A percentile compares a stretch with the other conserved stretches of the same genome.
Evolutionary conservation across 1,284 basidiomycete species (phyloP).

Genomic region (Moniliella sp.): DNA sequence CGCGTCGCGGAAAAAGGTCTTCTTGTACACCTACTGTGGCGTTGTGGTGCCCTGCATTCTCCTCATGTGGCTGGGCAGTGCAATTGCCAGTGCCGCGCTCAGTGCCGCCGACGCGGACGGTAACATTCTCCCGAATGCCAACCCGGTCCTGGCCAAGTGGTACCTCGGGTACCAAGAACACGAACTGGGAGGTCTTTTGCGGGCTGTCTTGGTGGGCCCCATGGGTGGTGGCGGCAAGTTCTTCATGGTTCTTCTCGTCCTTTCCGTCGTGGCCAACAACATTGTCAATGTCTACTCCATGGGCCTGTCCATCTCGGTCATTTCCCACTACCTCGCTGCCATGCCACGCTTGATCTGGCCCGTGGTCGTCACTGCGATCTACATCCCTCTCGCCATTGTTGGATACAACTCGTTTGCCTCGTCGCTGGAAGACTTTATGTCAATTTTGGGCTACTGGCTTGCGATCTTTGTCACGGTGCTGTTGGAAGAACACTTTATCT

Average conservation of each 20-base stretch:
- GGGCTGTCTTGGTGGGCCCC: too few species aligned
- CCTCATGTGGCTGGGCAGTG: too few species aligned
- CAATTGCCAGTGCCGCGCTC: too few species aligned
- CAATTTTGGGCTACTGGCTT: slow-evolving; percentile 47
- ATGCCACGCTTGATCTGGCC: slow-evolving; percentile 74
- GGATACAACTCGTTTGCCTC: slow-evolving; percentile 45
- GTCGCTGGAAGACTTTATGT: slow-evolving; percentile 41
- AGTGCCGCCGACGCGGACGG: too few species aligned
- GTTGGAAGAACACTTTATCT: slow-evolving; percentile 43
- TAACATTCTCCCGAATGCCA: too few species aligned
- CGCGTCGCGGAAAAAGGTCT: too few species aligned
- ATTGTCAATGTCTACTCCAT: slow-evolving; percentile 73
- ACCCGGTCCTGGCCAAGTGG: too few species aligned
- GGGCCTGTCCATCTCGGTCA: slow-evolving; percentile 49
- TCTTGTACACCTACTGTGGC: too few species aligned
- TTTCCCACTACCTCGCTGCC: slow-evolving; percentile 40
- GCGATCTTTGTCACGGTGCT: slow-evolving; percentile 45
- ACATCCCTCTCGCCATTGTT: slow-evolving; percentile 44
- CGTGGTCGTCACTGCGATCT: slow-evolving; percentile 53
- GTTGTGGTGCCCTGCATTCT: too few species aligned
- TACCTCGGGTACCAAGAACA: too few species aligned
- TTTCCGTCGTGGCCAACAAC: slow-evolving; percentile 37
- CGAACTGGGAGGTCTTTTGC: too few species aligned
- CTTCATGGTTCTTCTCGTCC: slow-evolving; percentile 54
- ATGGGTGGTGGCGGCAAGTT: too few species aligned